These are phyloP conservation scores for Sporothrix sp. DNA, from an alignment of 2,329 filamentous ascomycete genomes.

Conservation along the genomic window DNA sequence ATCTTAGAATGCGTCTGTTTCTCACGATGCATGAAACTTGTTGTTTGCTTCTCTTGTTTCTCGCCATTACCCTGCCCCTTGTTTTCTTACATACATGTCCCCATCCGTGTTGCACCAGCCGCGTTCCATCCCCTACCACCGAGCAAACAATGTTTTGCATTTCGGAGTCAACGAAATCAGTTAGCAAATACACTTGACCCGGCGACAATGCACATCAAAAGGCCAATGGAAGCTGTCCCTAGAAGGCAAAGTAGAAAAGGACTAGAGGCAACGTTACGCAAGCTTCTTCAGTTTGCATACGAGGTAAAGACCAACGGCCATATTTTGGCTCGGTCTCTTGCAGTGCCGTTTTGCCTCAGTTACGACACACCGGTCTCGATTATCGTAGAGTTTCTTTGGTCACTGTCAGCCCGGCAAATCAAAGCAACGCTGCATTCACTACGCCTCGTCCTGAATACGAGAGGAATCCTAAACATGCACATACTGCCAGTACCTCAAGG, in stretches of 20 bases:
- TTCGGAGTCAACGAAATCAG: not conserved
- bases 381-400: not conserved
- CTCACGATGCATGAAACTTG: not conserved
- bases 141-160: not conserved
- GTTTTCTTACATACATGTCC: not conserved
- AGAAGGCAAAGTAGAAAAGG: too few species aligned
- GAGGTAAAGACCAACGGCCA: not conserved
- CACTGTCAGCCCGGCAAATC: not conserved
- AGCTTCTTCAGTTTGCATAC: not conserved
- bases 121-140: too few species aligned
- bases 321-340: not conserved
- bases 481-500: too few species aligned
- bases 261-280: not conserved
- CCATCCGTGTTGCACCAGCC: not conserved
- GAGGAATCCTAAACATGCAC: too few species aligned
- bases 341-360: not conserved
- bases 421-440: too few species aligned
- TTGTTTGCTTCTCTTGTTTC: not conserved
- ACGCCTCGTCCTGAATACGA: too few species aligned
- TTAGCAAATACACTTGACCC: too few species aligned
- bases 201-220: too few species aligned
- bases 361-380: not conserved
- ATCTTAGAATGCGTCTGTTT: not conserved
- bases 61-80: too few species aligned
- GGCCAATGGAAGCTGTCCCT: too few species aligned